phyloP scores from a whole-genome alignment of 495 filamentous ascomycete species.

The Hypoxylon subgilvum region DNA sequence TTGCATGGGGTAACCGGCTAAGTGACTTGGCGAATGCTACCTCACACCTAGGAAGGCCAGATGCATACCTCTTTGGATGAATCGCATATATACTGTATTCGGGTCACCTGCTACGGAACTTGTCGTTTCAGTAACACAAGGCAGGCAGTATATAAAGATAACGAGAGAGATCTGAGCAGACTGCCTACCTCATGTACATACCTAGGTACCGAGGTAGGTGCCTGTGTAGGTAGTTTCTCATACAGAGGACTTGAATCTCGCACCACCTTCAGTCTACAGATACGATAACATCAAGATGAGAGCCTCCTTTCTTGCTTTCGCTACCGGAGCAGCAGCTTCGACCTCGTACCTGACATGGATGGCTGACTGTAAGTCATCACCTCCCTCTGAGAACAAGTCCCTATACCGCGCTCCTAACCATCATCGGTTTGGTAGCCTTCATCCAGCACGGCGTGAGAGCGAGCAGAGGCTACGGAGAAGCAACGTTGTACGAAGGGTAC shows the following conservation, averaged over 20 bases:
- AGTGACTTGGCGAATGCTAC: constrained; percentile 17
- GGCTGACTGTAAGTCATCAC: too few species aligned
- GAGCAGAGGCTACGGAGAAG: constrained; percentile 46
- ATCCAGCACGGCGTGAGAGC: constrained; percentile 51
- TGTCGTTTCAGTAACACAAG: not conserved
- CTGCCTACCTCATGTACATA: too few species aligned
- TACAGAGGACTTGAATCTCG: too few species aligned
- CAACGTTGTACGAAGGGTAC: constrained; percentile 47
- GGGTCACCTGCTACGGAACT: not conserved
- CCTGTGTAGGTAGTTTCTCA: too few species aligned
- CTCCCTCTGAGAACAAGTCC: too few species aligned
- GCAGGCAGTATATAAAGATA: not conserved
- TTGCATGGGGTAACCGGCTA: constrained; percentile 6
- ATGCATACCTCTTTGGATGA: not conserved
- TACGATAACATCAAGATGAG: constrained; percentile 8
- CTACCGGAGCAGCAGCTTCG: constrained; percentile 16
- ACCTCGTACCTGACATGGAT: constrained; percentile 50
- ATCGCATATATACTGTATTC: not conserved
- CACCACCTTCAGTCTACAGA: too few species aligned
- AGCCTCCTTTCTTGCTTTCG: constrained; percentile 15
- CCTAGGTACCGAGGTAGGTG: too few species aligned
- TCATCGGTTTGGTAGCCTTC: too few species aligned
- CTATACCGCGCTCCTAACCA: too few species aligned
- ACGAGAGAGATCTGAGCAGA: not conserved
- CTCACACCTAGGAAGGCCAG: not conserved